Conservation (phyloP, 2,329 filamentous ascomycete genomes). For the Ophiostoma sp. region DNA sequence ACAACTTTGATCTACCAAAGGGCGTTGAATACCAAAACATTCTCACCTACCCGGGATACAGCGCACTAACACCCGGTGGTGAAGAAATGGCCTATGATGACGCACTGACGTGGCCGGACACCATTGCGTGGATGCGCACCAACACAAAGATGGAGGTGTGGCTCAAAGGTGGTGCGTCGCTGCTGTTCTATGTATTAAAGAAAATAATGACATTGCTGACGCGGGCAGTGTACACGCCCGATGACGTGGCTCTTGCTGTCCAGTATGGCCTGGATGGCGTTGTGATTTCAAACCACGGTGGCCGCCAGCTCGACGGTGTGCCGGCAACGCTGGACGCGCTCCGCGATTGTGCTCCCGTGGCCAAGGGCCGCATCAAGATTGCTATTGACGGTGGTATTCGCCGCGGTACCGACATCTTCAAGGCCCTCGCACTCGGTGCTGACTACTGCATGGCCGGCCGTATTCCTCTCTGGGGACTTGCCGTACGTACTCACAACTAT, state of each 20-base stretch:
- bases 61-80: neutral
- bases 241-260: slow-evolving; percentile 21
- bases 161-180: slow-evolving; percentile 30
- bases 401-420: slow-evolving; percentile 49
- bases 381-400: slow-evolving; percentile 47
- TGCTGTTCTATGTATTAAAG: neutral
- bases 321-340: slow-evolving; percentile 42
- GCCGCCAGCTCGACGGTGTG: slow-evolving; percentile 43
- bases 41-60: neutral
- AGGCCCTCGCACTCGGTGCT: slow-evolving; percentile 47
- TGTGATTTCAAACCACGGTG: slow-evolving; percentile 44
- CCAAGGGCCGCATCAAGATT: slow-evolving; percentile 40
- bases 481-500: neutral
- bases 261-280: slow-evolving; percentile 30
- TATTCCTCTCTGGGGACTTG: slow-evolving; percentile 45
- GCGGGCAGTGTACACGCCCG: slow-evolving; percentile 33
- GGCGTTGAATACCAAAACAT: neutral
- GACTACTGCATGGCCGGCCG: slow-evolving; percentile 45
- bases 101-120: slow-evolving; percentile 15
- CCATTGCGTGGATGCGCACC: slow-evolving; percentile 17
- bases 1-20: slow-evolving; percentile 3
- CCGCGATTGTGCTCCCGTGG: slow-evolving; percentile 42
- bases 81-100: slow-evolving; percentile 13
- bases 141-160: slow-evolving; percentile 21
- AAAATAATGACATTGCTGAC: neutral